phyloP scores from a whole-genome alignment of 192 early-diverging fungal genomes.

The Linnemannia elongata region DNA sequence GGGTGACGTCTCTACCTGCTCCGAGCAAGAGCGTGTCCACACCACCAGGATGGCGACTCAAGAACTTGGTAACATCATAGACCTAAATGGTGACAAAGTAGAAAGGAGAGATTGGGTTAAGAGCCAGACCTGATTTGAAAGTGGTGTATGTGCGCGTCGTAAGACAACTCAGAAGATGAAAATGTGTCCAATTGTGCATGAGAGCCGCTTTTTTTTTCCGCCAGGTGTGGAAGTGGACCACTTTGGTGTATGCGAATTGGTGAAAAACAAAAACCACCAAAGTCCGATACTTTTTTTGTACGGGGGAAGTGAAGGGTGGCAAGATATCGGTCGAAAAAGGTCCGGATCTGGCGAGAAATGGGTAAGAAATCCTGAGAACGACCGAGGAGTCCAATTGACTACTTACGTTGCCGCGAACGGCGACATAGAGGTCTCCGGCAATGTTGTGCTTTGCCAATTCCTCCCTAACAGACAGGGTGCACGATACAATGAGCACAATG shows the following conservation, averaged over 20 bases:
- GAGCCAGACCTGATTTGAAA: background rate
- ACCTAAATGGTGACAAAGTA: slow-evolving; percentile 34
- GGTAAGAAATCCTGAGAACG: background rate
- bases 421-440: slow-evolving; percentile 52
- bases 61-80: slow-evolving; percentile 67
- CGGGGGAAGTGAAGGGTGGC: background rate
- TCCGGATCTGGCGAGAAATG: background rate
- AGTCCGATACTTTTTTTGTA: background rate
- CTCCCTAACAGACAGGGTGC: slow-evolving; percentile 31
- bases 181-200: background rate
- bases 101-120: background rate
- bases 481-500: background rate
- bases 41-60: slow-evolving; percentile 62
- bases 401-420: slow-evolving; percentile 61
- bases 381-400: background rate
- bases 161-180: background rate
- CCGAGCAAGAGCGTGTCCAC: slow-evolving; percentile 60
- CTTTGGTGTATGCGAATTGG: background rate
- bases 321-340: background rate
- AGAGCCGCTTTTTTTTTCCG: background rate
- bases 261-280: background rate
- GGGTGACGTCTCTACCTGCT: slow-evolving; percentile 66
- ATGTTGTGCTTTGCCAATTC: slow-evolving; percentile 61
- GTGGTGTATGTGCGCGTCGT: background rate
- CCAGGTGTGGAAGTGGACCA: background rate